A percentile compares a stretch with the other conserved stretches of the same genome.
These are phyloP conservation scores for Aspergillus puulaauensis DNA, from an alignment of 2,329 filamentous ascomycete species.

Conservation along the genomic window DNA sequence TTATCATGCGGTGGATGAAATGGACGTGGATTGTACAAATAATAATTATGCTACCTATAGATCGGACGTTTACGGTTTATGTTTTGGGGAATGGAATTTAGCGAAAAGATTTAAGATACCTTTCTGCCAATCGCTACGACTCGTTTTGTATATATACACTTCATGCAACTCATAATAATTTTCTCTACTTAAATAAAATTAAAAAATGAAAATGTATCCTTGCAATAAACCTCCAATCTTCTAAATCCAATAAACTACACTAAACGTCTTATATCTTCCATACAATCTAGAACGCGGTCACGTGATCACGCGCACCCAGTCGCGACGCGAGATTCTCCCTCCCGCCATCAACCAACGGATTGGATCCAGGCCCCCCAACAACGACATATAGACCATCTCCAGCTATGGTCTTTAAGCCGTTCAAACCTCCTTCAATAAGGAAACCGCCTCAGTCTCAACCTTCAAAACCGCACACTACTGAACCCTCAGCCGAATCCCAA, in stretches of 20 bases:
- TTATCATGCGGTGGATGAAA: not conserved
- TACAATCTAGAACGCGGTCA: not conserved
- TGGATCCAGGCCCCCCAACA: not conserved
- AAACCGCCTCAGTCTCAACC: slow-evolving; percentile 21
- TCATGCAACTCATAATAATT: not conserved
- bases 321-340: not conserved
- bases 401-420: slow-evolving; percentile 47
- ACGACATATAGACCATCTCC: slow-evolving; percentile 5
- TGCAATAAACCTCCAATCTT: not conserved
- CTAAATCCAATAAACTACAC: not conserved
- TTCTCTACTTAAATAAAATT: not conserved
- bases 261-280: too few relatives aligned
- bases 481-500: slow-evolving; percentile 8
- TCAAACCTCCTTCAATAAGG: slow-evolving; percentile 45
- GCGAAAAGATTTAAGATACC: not conserved
- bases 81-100: not conserved
- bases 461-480: not conserved
- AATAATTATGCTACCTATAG: not conserved
- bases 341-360: not conserved
- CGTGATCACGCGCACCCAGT: slow-evolving; percentile 3
- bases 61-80: not conserved
- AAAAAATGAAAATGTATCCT: not conserved
- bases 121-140: not conserved
- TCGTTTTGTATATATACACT: not conserved
- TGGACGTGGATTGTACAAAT: not conserved